Conservation (phyloP, 2,329 filamentous ascomycete genomes). For the Neonectria magnoliae region DNA sequence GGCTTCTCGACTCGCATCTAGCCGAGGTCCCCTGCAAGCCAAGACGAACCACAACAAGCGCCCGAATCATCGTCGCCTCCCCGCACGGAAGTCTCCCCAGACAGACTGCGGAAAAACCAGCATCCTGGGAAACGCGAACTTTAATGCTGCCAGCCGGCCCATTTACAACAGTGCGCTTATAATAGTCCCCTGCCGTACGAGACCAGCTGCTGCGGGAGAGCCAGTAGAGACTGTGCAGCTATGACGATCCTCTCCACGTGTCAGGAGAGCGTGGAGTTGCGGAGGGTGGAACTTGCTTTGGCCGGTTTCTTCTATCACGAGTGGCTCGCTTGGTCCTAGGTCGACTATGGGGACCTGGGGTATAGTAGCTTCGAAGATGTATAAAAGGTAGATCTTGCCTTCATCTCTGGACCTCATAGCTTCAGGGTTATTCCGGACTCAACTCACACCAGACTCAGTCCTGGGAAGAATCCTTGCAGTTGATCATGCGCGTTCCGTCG, state of each 20-base stretch:
- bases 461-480: not conserved
- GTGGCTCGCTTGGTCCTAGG: not conserved
- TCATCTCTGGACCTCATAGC: not conserved
- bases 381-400: not conserved
- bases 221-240: not conserved
- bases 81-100: not conserved
- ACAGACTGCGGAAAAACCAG: not conserved
- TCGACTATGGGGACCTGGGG: not conserved
- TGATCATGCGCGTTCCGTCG: slow-evolving; percentile 4
- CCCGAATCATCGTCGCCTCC: slow-evolving; percentile 14
- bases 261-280: not conserved
- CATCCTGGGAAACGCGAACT: not conserved
- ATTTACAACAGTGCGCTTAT: slow-evolving; percentile 17
- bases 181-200: not conserved
- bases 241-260: not conserved
- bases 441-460: not conserved
- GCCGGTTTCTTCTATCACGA: not conserved
- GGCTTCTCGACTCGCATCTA: not conserved
- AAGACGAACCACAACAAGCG: slow-evolving; percentile 5
- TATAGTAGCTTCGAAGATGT: not conserved
- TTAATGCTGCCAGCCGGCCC: slow-evolving; percentile 13
- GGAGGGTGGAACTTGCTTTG: not conserved
- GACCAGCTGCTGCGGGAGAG: not conserved
- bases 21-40: slow-evolving; percentile 14
- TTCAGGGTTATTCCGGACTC: not conserved